These are phyloP conservation scores for Parathielavia hyrcaniae DNA, from an alignment of 495 filamentous ascomycete species.

Conservation along the genomic window DNA sequence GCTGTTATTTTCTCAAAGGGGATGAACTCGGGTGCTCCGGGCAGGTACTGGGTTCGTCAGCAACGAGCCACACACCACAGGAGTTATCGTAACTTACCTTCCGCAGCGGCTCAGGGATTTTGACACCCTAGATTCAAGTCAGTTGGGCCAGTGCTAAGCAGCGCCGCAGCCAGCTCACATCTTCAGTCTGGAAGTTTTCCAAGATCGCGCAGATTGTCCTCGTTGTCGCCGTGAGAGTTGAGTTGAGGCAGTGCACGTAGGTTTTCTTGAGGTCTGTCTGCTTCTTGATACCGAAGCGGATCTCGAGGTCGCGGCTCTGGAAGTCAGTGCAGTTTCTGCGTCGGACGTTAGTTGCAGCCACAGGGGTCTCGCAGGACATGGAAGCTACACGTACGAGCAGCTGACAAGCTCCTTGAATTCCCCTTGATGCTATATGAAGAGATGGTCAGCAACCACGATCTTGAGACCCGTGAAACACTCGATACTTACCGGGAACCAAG, in stretches of 20 bases:
- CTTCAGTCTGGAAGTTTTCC: conserved; percentile 92
- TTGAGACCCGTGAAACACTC: conserved; percentile 34
- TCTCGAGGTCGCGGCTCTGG: conserved; percentile 82
- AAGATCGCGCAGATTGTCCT: conserved; percentile 89
- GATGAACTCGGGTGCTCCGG: conserved; percentile 79
- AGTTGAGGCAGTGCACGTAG: conserved; percentile 91
- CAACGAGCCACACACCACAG: neutral
- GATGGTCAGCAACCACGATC: neutral
- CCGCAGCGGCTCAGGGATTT: conserved; percentile 76
- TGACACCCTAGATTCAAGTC: conserved; percentile 55
- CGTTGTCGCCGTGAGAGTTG: conserved; percentile 87
- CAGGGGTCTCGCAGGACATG: neutral
- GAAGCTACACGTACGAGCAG: conserved; percentile 50
- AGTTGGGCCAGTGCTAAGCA: neutral
- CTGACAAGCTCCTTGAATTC: conserved; percentile 98
- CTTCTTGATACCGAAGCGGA: conserved; percentile 47
- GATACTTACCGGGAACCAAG: conserved; percentile 79
- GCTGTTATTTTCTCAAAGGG: conserved; percentile 54
- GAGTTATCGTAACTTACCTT: conserved; percentile 31
- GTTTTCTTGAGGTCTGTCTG: conserved; percentile 60
- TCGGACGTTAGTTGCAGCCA: neutral
- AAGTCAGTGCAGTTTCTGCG: conserved; percentile 82
- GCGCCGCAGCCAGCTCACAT: conserved; percentile 47
- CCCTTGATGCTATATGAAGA: conserved; percentile 36
- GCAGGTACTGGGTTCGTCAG: conserved; percentile 60